Percentiles rank a stretch among this genome's conserved stretches.
Evolutionary conservation across 2,329 filamentous ascomycete species (phyloP).

Genomic region (Metarhizium brunneum): DNA sequence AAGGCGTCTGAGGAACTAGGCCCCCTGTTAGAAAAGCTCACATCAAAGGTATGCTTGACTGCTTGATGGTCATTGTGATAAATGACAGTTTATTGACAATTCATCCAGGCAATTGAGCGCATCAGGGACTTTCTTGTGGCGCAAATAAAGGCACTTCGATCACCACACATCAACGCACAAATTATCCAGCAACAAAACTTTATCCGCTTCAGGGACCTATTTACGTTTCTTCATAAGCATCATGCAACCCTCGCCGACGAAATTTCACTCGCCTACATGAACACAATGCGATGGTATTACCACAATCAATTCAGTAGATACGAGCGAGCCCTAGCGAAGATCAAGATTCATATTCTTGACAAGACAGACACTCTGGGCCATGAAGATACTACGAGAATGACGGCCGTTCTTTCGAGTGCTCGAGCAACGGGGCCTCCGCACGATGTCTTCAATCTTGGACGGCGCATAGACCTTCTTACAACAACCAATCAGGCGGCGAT

Average conservation of each 20-base stretch:
- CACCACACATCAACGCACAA: constrained; percentile 93
- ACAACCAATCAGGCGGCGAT: constrained; percentile 66
- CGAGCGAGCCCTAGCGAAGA: constrained; percentile 69
- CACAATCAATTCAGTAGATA: constrained; percentile 85
- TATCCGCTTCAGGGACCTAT: constrained; percentile 80
- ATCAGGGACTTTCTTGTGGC: constrained; percentile 91
- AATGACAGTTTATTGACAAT: constrained; percentile 4
- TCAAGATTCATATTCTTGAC: constrained; percentile 76
- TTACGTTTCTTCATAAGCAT: constrained; percentile 72
- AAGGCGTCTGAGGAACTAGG: constrained; percentile 78
- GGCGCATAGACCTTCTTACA: constrained; percentile 73
- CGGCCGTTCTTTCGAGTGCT: constrained; percentile 43
- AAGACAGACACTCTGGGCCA: constrained; percentile 75
- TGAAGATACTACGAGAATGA: constrained; percentile 61
- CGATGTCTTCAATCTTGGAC: constrained; percentile 82
- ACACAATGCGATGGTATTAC: constrained; percentile 99
- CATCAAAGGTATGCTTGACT: constrained; percentile 52
- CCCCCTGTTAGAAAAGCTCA: constrained; percentile 76
- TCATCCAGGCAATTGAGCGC: constrained; percentile 66
- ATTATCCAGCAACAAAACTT: constrained; percentile 93
- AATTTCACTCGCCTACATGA: constrained; percentile 88
- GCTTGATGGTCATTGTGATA: not conserved
- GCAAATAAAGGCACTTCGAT: constrained; percentile 88
- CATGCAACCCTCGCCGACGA: constrained; percentile 80
- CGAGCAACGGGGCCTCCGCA: constrained; percentile 50